Base-by-base conservation (phyloP, 2,329 filamentous ascomycete genomes). In the Lojkania enalia region DNA sequence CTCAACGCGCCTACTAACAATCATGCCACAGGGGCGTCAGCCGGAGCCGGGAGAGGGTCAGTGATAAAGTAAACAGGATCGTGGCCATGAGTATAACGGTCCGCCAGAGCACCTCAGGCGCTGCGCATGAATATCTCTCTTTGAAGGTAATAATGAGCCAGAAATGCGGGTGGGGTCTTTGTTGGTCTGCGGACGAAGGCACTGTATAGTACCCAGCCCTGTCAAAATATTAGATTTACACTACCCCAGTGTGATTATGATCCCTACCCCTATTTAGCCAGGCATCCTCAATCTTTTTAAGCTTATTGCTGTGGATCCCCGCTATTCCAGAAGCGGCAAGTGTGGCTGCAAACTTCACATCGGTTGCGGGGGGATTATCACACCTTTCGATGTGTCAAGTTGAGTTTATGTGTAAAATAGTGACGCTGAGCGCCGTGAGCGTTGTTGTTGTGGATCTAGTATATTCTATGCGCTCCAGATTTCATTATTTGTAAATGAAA, bases 31-130 rank as follows among this genome's bases (percentile, higher is more conserved):
- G 63, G 65, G 65, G 42, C 61, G 65, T 16, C 55, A 60, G 52
- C 58, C 62, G 20, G 64, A 60, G 32, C 63, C 64, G 36, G 60
- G 59, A 12, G 60, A 55, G 27, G 60, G 51, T 33, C 46, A 58
- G 40, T 58, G 39, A 56, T 46, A 36, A 48, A 29, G 21, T n/a
- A 25, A n/a, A n/a, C n/a, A n/a, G n/a, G 7, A 4, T 19, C n/a
- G 32, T 43, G 21, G 32, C n/a, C n/a, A n/a, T n/a, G n/a, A n/a
- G n/a, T n/a, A n/a, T n/a, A n/a, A n/a, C n/a, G n/a, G n/a, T n/a
- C n/a, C n/a, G n/a, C n/a, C n/a, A n/a, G n/a, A n/a, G n/a, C n/a
- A n/a, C n/a, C n/a, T n/a, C n/a, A n/a, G n/a, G n/a, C n/a, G n/a
- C n/a, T n/a, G n/a, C n/a, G n/a, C n/a, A n/a, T n/a, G n/a, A n/a